phyloP scores from a whole-genome alignment of 306 rosid species.

The Quercus parvula region DNA sequence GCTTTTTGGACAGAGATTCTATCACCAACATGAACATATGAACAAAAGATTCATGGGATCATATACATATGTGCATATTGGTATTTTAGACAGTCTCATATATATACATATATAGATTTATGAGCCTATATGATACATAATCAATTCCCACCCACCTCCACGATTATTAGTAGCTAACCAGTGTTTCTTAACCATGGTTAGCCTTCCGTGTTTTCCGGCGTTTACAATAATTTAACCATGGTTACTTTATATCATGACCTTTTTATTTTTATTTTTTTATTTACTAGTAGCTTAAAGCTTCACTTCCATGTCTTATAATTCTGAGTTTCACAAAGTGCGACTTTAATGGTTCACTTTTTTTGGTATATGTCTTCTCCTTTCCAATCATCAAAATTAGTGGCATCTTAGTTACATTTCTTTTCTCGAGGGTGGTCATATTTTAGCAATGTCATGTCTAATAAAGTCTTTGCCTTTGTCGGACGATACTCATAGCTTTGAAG shows the following conservation, averaged over 20 bases:
- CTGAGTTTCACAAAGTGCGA: no score
- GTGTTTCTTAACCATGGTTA: slow-evolving; percentile 54
- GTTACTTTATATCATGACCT: slow-evolving; percentile 42
- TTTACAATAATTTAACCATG: slow-evolving; percentile 34
- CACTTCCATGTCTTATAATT: neutral
- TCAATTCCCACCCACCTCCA: slow-evolving; percentile 7
- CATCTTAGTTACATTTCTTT: no score
- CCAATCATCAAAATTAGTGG: no score
- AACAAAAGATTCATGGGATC: slow-evolving; percentile 15
- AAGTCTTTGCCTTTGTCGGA: no score
- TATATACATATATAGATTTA: no score
- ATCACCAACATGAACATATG: neutral
- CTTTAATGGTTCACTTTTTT: no score
- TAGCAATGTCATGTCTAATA: no score
- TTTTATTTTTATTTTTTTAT: neutral
- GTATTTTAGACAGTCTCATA: neutral
- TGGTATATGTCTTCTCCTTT: no score
- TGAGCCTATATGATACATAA: neutral
- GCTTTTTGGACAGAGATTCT: slow-evolving; percentile 15
- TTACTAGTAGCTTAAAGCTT: neutral
- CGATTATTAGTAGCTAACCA: slow-evolving; percentile 26
- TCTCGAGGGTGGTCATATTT: no score
- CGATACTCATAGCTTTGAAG: no score
- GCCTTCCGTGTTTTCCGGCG: slow-evolving; percentile 18
- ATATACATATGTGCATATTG: neutral